These are phyloP conservation scores for Calonectria henricotiae DNA, from an alignment of 2,329 filamentous ascomycete genomes.

Conservation along the genomic window DNA sequence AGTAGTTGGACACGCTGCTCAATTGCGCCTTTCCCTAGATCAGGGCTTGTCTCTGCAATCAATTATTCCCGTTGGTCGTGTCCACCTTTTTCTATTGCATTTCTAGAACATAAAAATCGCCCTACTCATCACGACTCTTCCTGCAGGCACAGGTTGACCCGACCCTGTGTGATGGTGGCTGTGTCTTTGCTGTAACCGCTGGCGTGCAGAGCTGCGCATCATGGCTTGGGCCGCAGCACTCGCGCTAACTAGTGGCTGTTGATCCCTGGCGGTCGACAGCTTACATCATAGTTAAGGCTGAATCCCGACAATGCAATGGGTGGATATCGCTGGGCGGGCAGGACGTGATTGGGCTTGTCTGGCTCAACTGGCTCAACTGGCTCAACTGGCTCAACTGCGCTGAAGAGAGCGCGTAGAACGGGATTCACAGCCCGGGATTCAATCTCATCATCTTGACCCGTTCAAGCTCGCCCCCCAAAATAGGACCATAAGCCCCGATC, in stretches of 20 bases:
- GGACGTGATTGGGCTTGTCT: not conserved
- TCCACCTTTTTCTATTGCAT: too few relatives aligned
- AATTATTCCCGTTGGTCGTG: too few relatives aligned
- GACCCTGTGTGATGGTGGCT: too few relatives aligned
- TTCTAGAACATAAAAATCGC: too few relatives aligned
- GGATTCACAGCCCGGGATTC: not conserved
- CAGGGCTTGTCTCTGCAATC: too few relatives aligned
- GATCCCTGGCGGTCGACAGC: not conserved
- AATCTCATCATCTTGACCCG: not conserved
- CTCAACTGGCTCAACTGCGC: not conserved
- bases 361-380: too few relatives aligned
- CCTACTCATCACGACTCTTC: too few relatives aligned
- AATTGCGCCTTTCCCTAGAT: too few relatives aligned
- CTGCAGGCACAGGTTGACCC: too few relatives aligned
- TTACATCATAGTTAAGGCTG: not conserved
- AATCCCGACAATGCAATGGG: not conserved
- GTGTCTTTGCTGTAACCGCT: too few relatives aligned
- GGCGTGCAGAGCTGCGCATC: too few relatives aligned
- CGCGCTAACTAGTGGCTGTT: slow-evolving; percentile 4
- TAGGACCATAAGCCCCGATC: not conserved
- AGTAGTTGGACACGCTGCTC: too few relatives aligned
- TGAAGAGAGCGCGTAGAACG: not conserved
- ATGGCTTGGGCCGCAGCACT: not conserved
- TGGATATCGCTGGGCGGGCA: not conserved
- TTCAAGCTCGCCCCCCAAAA: not conserved